These are phyloP conservation scores for Vaccinium corymbosum DNA, from an alignment of 148 eudicot species.

Conservation along the genomic window DNA sequence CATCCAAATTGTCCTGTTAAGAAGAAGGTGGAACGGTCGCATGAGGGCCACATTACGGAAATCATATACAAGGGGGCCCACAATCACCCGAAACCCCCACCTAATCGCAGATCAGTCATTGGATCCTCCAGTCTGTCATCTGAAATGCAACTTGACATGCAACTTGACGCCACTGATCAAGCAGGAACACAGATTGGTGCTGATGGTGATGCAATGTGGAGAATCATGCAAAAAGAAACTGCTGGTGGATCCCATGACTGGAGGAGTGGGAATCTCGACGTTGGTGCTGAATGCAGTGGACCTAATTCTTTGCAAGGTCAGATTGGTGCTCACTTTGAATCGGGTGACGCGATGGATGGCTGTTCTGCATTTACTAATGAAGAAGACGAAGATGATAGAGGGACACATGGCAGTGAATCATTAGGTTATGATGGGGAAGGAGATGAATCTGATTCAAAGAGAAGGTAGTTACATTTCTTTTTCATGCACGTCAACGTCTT, in stretches of 20 bases:
- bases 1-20: conserved; percentile 55
- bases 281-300: conserved; percentile 28
- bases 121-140: conserved; percentile 35
- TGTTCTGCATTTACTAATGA: conserved; percentile 50
- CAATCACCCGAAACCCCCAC: conserved; percentile 58
- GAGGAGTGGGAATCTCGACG: conserved; percentile 45
- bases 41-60: conserved; percentile 64
- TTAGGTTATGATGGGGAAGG: conserved; percentile 53
- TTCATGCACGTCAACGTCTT: background rate
- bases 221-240: conserved; percentile 27
- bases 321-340: conserved; percentile 29
- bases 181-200: conserved; percentile 25
- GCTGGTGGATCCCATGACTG: conserved; percentile 26
- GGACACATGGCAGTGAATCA: conserved; percentile 54
- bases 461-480: conserved; percentile 37
- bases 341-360: conserved; percentile 33
- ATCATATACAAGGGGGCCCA: conserved; percentile 68
- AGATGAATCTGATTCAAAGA: conserved; percentile 55
- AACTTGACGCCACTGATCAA: conserved; percentile 35
- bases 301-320: conserved; percentile 26
- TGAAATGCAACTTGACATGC: conserved; percentile 33
- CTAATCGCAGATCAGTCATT: conserved; percentile 36
- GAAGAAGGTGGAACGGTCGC: conserved; percentile 66
- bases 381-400: conserved; percentile 52
- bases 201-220: conserved; percentile 34